Evolutionary conservation across 192 early-diverging fungal species (phyloP).

Genomic region (Podila epigama): DNA sequence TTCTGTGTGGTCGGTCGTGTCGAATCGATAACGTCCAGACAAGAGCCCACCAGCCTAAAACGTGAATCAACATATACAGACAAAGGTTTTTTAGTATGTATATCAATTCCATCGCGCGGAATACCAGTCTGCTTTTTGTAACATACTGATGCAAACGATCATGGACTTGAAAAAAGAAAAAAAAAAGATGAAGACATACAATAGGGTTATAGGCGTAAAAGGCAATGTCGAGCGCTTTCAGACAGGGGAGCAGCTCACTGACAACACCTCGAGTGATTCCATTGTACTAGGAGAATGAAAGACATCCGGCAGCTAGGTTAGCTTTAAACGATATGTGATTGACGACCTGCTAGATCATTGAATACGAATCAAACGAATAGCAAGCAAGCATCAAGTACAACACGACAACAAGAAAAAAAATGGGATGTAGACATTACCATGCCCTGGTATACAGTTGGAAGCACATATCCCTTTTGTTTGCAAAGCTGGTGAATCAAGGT

Average conservation of each 20-base stretch:
- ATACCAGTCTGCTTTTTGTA: not conserved
- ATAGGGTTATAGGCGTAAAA: slow-evolving; percentile 75
- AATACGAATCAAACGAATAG: not conserved
- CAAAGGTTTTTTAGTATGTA: no score
- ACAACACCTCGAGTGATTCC: slow-evolving; percentile 50
- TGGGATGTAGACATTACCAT: slow-evolving; percentile 20
- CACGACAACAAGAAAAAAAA: not conserved
- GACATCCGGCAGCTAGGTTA: no score
- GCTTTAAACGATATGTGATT: no score
- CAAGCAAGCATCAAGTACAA: not conserved
- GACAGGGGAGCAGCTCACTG: slow-evolving; percentile 63
- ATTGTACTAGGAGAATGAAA: no score
- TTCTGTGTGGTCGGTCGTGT: slow-evolving; percentile 1
- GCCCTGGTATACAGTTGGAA: slow-evolving; percentile 52
- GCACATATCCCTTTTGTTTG: slow-evolving; percentile 47
- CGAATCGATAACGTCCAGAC: slow-evolving; percentile 26
- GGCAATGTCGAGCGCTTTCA: slow-evolving; percentile 59
- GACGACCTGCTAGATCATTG: not conserved
- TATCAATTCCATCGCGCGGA: not conserved
- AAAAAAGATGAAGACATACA: slow-evolving; percentile 1
- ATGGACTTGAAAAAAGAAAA: not conserved
- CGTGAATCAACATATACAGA: not conserved
- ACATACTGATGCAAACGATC: not conserved
- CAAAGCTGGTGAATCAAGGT: slow-evolving; percentile 45
- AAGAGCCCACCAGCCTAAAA: slow-evolving; percentile 31